A percentile compares a stretch with the other conserved stretches of the same genome.
phyloP scores from a whole-genome alignment of 106 monocot species.

The Agapanthus africanus region DNA sequence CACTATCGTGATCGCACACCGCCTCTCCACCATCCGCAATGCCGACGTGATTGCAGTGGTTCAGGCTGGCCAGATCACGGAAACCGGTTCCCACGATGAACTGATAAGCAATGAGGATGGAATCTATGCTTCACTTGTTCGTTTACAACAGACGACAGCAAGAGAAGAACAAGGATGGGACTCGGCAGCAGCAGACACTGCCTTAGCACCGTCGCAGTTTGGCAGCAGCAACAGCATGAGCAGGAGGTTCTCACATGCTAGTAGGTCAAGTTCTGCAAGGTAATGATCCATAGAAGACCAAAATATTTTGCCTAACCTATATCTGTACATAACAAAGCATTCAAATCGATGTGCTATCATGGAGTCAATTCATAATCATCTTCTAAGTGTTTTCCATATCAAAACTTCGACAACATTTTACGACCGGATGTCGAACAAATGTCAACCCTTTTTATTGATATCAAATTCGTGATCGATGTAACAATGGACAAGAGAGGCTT shows the following conservation, averaged over 20 bases:
- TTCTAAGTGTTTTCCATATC: too few species aligned
- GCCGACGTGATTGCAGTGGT: slow-evolving; percentile 38
- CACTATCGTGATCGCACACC: slow-evolving; percentile 45
- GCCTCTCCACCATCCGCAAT: slow-evolving; percentile 47
- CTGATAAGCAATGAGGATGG: slow-evolving; percentile 20
- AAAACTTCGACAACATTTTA: too few species aligned
- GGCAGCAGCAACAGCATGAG: slow-evolving; percentile 1
- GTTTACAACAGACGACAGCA: slow-evolving; percentile 12
- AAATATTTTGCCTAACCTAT: too few species aligned
- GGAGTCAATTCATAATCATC: too few species aligned
- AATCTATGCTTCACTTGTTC: slow-evolving; percentile 27
- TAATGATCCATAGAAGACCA: too few species aligned
- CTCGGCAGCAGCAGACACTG: too few species aligned
- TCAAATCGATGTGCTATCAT: background rate
- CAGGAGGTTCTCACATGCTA: slow-evolving; percentile 17
- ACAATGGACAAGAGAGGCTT: too few species aligned
- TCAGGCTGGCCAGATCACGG: slow-evolving; percentile 26
- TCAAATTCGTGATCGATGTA: too few species aligned
- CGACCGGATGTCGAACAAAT: too few species aligned
- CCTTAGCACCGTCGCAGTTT: background rate
- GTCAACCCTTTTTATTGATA: too few species aligned
- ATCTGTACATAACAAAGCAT: background rate
- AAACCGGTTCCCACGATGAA: slow-evolving; percentile 40
- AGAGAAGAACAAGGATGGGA: background rate
- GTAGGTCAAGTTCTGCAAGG: slow-evolving; percentile 29